phyloP scores from a whole-genome alignment of 1,284 basidiomycete species.

The Moesziomyces aphidis region DNA sequence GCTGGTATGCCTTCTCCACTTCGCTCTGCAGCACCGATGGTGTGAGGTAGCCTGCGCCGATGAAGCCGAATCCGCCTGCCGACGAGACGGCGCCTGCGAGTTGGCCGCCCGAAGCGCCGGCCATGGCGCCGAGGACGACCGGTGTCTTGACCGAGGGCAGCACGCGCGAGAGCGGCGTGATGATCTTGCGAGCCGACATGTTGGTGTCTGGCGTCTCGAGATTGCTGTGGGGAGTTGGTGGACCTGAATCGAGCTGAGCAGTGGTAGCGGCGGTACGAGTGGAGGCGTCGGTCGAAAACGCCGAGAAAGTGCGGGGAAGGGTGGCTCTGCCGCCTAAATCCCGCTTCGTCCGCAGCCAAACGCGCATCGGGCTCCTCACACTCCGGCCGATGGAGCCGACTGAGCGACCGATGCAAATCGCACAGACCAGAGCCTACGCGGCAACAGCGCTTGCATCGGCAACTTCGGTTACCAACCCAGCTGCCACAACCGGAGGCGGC shows the following conservation, averaged over 20 bases:
- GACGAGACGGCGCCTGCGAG: slow-evolving; percentile 57
- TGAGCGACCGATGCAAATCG: not conserved
- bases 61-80: slow-evolving; percentile 64
- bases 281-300: slow-evolving; percentile 12
- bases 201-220: not conserved
- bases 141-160: slow-evolving; percentile 47
- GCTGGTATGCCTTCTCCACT: slow-evolving; percentile 28
- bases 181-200: slow-evolving; percentile 25
- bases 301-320: slow-evolving; percentile 29
- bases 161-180: slow-evolving; percentile 25
- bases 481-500: not conserved
- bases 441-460: slow-evolving; percentile 29
- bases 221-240: not conserved
- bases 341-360: slow-evolving; percentile 20
- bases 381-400: slow-evolving; percentile 4
- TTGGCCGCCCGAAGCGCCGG: slow-evolving; percentile 56
- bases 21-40: slow-evolving; percentile 39
- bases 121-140: slow-evolving; percentile 61
- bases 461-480: slow-evolving; percentile 22
- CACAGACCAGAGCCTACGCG: slow-evolving; percentile 2
- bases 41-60: slow-evolving; percentile 62
- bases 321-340: slow-evolving; percentile 8
- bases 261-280: slow-evolving; percentile 1
- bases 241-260: not conserved
- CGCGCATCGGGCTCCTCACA: not conserved